These are phyloP conservation scores for Trichothecium sympodiale DNA, from an alignment of 2,329 filamentous ascomycete species.

Conservation along the genomic window DNA sequence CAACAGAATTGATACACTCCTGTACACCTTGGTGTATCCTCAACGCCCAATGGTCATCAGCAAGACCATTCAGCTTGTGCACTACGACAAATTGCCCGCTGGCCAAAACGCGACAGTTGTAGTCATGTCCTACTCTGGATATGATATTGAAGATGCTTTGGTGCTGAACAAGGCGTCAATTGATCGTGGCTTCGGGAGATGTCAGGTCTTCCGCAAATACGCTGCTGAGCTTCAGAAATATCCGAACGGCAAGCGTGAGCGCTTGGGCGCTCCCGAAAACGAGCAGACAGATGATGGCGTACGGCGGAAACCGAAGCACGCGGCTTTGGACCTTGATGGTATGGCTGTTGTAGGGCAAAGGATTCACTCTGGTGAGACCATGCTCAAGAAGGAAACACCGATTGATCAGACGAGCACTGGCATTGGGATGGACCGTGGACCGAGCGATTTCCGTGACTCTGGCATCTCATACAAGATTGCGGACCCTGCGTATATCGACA, in stretches of 20 bases:
- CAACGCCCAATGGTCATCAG: slow-evolving; percentile 97
- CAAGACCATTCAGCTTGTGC: slow-evolving; percentile 89
- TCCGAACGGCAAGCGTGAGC: slow-evolving; percentile 63
- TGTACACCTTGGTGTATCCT: slow-evolving; percentile 95
- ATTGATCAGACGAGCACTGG: slow-evolving; percentile 64
- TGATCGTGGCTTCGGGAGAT: slow-evolving; percentile 89
- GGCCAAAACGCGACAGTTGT: slow-evolving; percentile 96
- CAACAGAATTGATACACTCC: slow-evolving; percentile 86
- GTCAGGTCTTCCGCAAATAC: slow-evolving; percentile 96
- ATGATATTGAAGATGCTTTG: slow-evolving; percentile 97
- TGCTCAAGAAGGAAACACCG: slow-evolving; percentile 83
- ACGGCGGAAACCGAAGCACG: slow-evolving; percentile 55
- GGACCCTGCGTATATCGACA: slow-evolving; percentile 85
- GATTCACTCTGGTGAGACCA: slow-evolving; percentile 69
- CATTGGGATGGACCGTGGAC: slow-evolving; percentile 54
- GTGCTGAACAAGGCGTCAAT: slow-evolving; percentile 94
- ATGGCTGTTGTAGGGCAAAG: slow-evolving; percentile 77
- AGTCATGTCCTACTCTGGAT: slow-evolving; percentile 98
- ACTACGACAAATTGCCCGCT: slow-evolving; percentile 93
- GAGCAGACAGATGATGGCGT: slow-evolving; percentile 50
- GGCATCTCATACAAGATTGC: slow-evolving; percentile 71
- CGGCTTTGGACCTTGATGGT: slow-evolving; percentile 72
- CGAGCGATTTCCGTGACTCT: slow-evolving; percentile 54
- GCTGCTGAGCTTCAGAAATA: slow-evolving; percentile 80
- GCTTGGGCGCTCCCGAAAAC: slow-evolving; percentile 46